These are phyloP conservation scores for Talaromyces nanjingensis DNA, from an alignment of 495 filamentous ascomycete genomes.

Conservation along the genomic window DNA sequence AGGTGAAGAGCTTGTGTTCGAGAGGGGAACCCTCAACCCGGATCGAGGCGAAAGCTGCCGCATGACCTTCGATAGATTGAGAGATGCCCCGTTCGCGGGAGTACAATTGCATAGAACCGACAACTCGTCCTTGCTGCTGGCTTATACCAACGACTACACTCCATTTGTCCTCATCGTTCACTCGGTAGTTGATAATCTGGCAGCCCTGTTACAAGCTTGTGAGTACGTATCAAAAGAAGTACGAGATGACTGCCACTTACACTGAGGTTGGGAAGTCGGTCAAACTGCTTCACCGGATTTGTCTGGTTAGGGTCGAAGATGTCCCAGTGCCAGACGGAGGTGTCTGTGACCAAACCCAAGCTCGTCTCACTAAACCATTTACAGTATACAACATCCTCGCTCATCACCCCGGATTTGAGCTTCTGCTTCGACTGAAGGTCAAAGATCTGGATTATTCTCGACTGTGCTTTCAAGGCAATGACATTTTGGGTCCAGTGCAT, in stretches of 20 bases:
- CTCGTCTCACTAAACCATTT: slow-evolving; percentile 92
- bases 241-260: slow-evolving; percentile 43
- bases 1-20: slow-evolving; percentile 94
- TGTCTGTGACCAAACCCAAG: slow-evolving; percentile 85
- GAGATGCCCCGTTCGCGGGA: slow-evolving; percentile 93
- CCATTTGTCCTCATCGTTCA: slow-evolving; percentile 94
- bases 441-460: slow-evolving; percentile 93
- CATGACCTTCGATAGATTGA: slow-evolving; percentile 96
- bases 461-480: slow-evolving; percentile 90
- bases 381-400: slow-evolving; percentile 97
- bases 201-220: slow-evolving; percentile 53
- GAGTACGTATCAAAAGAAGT: neutral
- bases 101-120: slow-evolving; percentile 94
- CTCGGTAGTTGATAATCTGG: slow-evolving; percentile 99
- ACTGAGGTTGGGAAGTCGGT: slow-evolving; percentile 79
- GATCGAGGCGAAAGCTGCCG: slow-evolving; percentile 90
- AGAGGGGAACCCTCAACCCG: slow-evolving; percentile 79
- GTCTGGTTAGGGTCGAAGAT: slow-evolving; percentile 73
- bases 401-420: slow-evolving; percentile 90
- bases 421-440: slow-evolving; percentile 84
- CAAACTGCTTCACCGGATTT: slow-evolving; percentile 82
- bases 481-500: slow-evolving; percentile 97
- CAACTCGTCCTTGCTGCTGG: slow-evolving; percentile 84
- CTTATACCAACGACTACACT: slow-evolving; percentile 97
- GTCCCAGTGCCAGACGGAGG: slow-evolving; percentile 93